Evolutionary conservation across 2,329 filamentous ascomycete genomes (phyloP).

Genomic region (Fusarium sp.): DNA sequence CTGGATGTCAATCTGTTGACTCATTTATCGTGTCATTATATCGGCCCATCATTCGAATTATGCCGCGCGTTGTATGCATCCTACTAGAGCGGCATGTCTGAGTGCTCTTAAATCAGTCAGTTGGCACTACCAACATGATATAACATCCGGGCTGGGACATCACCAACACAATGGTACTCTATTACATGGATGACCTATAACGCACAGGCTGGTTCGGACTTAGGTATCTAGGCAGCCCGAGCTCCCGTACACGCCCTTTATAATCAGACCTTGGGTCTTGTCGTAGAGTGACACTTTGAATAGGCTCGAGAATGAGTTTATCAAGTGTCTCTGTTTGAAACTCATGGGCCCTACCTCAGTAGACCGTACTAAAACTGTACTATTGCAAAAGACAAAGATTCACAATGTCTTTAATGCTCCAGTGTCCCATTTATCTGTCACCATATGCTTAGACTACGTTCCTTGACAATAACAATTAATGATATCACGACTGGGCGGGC

Average conservation of each 20-base stretch:
- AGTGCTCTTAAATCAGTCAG: slow-evolving; percentile 8
- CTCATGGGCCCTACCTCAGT: not conserved
- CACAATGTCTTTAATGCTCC: not conserved
- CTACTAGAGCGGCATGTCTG: slow-evolving; percentile 1
- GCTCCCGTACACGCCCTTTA: slow-evolving; percentile 1
- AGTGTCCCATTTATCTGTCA: not conserved
- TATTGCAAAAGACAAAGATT: not conserved
- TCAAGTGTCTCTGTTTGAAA: slow-evolving; percentile 3
- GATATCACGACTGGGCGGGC: not conserved
- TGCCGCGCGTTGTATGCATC: slow-evolving; percentile 9
- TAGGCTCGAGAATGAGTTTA: not conserved
- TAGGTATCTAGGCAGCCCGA: not conserved
- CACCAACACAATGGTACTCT: slow-evolving; percentile 15
- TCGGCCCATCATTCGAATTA: slow-evolving; percentile 13
- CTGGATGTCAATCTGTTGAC: slow-evolving; percentile 6
- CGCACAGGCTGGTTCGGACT: not conserved
- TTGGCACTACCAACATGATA: slow-evolving; percentile 12
- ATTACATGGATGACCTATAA: not conserved
- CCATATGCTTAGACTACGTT: not conserved
- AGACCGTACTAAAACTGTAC: slow-evolving; percentile 11
- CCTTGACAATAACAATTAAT: not conserved
- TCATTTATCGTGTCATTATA: slow-evolving; percentile 23
- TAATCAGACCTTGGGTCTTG: not conserved
- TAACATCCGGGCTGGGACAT: not conserved
- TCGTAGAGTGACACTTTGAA: not conserved